A percentile compares a stretch with the other conserved stretches of the same genome.
Evolutionary conservation across 2,329 filamentous ascomycete species (phyloP).

Genomic region (Alternaria solani): DNA sequence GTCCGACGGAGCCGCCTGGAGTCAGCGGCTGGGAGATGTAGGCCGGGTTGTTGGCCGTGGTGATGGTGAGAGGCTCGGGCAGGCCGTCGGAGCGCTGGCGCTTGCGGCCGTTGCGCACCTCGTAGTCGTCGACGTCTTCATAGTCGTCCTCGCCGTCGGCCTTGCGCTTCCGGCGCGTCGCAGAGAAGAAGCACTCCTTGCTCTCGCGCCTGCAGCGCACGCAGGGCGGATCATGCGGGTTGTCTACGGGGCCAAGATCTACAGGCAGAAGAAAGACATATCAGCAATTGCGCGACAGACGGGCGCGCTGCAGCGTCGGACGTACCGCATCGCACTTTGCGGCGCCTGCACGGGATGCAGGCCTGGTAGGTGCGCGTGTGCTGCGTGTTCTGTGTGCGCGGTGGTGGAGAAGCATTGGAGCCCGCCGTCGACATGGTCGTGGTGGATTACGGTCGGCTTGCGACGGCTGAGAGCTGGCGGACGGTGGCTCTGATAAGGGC

Average conservation of each 20-base stretch:
- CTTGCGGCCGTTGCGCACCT: conserved; percentile 77
- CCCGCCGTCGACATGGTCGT: conserved; percentile 31
- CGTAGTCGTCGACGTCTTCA: conserved; percentile 66
- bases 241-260: conserved; percentile 71
- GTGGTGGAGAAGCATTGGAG: conserved; percentile 36
- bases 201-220: conserved; percentile 92
- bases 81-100: conserved; percentile 63
- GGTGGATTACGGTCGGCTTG: conserved; percentile 22
- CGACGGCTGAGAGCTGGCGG: conserved; percentile 24
- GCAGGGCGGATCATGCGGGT: conserved; percentile 92
- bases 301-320: conserved; percentile 11
- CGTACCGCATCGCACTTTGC: conserved; percentile 66
- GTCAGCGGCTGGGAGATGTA: conserved; percentile 65
- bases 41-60: conserved; percentile 26
- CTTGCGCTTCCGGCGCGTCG: conserved; percentile 91
- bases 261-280: conserved; percentile 42
- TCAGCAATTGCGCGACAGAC: conserved; percentile 8
- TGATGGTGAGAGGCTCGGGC: conserved; percentile 37
- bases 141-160: conserved; percentile 58
- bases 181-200: conserved; percentile 97
- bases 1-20: conserved; percentile 70
- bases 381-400: conserved; percentile 24
- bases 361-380: conserved; percentile 55
- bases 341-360: conserved; percentile 63
- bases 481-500: conserved; percentile 15